Percentiles rank a stretch among this genome's conserved stretches.
These are phyloP conservation scores for Ceratocystis diversiconidia DNA, from an alignment of 2,329 filamentous ascomycete genomes.

Conservation along the genomic window DNA sequence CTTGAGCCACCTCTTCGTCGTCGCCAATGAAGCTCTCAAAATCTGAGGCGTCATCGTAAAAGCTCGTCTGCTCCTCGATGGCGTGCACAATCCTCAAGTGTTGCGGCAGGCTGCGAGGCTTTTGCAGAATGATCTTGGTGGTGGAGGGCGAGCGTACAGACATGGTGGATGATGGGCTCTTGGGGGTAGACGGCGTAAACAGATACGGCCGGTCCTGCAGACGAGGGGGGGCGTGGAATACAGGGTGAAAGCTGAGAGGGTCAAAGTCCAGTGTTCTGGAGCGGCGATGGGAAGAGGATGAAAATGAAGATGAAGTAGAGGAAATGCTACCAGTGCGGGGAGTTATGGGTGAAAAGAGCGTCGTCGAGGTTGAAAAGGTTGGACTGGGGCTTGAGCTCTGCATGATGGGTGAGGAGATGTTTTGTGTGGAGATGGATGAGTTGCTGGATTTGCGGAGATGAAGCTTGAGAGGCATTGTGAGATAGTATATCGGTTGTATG, in stretches of 20 bases:
- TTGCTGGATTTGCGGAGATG: conserved; percentile 16
- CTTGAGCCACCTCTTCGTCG: not conserved
- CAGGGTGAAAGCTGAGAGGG: conserved; percentile 16
- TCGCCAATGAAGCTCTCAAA: conserved; percentile 6
- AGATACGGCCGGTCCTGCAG: conserved; percentile 18
- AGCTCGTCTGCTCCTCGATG: conserved; percentile 13
- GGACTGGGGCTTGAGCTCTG: conserved; percentile 10
- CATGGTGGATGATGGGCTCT: conserved; percentile 14
- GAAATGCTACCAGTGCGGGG: not conserved
- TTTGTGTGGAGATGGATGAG: conserved; percentile 9
- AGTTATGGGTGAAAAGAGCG: conserved; percentile 2
- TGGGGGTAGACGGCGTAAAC: conserved; percentile 11
- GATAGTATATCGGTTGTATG: not conserved
- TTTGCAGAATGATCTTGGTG: conserved; percentile 14
- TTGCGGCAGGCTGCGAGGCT: conserved; percentile 12
- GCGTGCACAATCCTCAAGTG: conserved; percentile 17
- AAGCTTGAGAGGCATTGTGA: conserved; percentile 14
- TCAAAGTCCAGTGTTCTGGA: conserved; percentile 17
- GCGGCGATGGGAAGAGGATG: conserved; percentile 15
- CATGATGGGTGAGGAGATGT: conserved; percentile 15
- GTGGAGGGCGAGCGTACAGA: conserved; percentile 16
- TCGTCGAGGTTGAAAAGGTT: conserved; percentile 4
- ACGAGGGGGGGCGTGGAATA: conserved; percentile 15
- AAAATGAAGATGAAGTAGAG: not conserved
- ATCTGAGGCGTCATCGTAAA: conserved; percentile 5